These are phyloP conservation scores for Bimuria novae-zelandiae DNA, from an alignment of 2,329 filamentous ascomycete species.

Conservation along the genomic window DNA sequence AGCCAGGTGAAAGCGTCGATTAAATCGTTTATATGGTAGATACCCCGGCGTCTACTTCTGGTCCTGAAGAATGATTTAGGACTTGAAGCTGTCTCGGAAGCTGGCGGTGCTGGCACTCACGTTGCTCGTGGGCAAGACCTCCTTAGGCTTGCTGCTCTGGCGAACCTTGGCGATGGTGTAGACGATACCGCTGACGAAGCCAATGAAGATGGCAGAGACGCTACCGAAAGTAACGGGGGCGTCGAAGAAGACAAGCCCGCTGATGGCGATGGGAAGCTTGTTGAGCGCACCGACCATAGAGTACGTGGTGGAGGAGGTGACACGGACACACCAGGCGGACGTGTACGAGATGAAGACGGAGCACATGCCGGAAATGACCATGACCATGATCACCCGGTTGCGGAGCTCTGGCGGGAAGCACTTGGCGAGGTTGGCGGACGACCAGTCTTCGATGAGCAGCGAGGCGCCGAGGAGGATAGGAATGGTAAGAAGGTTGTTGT, in stretches of 20 bases:
- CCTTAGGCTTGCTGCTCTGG: slow-evolving; percentile 70
- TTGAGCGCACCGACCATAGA: slow-evolving; percentile 98
- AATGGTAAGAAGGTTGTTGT: slow-evolving; percentile 98
- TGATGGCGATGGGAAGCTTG: slow-evolving; percentile 94
- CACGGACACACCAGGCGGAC: slow-evolving; percentile 97
- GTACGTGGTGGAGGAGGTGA: slow-evolving; percentile 97
- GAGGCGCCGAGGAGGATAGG: slow-evolving; percentile 85
- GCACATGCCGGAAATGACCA: slow-evolving; percentile 90
- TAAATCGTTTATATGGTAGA: slow-evolving; percentile 15
- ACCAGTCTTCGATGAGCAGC: slow-evolving; percentile 90
- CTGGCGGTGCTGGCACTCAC: slow-evolving; percentile 93
- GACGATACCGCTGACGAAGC: slow-evolving; percentile 89
- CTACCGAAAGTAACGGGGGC: slow-evolving; percentile 91
- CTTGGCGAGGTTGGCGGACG: slow-evolving; percentile 74
- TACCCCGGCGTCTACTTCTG: slow-evolving; percentile 16
- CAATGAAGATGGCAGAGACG: slow-evolving; percentile 87
- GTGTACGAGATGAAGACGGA: slow-evolving; percentile 99
- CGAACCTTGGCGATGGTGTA: slow-evolving; percentile 87
- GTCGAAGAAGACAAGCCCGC: slow-evolving; percentile 92
- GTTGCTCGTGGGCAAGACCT: slow-evolving; percentile 68
- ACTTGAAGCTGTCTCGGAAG: slow-evolving; percentile 80
- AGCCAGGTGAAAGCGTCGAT: not conserved
- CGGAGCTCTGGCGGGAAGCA: slow-evolving; percentile 88
- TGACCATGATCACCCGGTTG: slow-evolving; percentile 80
- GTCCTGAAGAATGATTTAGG: slow-evolving; percentile 21